These are phyloP conservation scores for Lupinus albus DNA, from an alignment of 306 rosid genomes.

Conservation along the genomic window DNA sequence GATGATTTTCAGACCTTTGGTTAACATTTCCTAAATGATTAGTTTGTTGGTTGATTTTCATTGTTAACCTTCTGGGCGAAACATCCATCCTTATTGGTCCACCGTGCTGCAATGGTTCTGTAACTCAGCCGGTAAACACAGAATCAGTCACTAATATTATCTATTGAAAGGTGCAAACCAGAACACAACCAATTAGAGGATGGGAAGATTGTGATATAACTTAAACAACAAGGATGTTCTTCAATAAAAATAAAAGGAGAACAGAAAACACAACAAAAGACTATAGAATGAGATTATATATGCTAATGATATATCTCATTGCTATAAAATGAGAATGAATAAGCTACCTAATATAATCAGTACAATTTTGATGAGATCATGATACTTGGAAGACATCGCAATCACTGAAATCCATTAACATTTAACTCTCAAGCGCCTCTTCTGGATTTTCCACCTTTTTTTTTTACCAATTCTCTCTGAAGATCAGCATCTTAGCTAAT, in stretches of 20 bases:
- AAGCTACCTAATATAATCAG: not conserved
- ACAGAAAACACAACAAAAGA: no score
- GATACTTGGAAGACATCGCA: not conserved
- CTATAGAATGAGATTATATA: no score
- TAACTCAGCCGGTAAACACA: constrained; percentile 30
- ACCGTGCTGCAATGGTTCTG: constrained; percentile 41
- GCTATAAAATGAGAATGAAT: not conserved
- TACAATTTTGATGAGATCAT: constrained; percentile 2
- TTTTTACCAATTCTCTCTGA: not conserved
- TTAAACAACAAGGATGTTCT: not conserved
- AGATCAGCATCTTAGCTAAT: not conserved
- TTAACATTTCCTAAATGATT: constrained; percentile 35
- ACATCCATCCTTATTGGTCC: constrained; percentile 37
- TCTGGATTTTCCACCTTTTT: not conserved
- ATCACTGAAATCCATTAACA: constrained; percentile 3
- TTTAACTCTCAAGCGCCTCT: not conserved
- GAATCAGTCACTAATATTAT: constrained; percentile 1
- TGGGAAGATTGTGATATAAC: not conserved
- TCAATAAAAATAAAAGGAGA: not conserved
- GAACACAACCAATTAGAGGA: constrained; percentile 19
- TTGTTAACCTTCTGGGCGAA: constrained; percentile 34
- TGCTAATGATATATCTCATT: no score
- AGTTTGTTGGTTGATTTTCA: constrained; percentile 34
- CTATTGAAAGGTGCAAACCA: not conserved
- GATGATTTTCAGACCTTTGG: constrained; percentile 40